Base-by-base conservation (phyloP, 164 flowering plant genomes). In the Sextonia rubra region DNA sequence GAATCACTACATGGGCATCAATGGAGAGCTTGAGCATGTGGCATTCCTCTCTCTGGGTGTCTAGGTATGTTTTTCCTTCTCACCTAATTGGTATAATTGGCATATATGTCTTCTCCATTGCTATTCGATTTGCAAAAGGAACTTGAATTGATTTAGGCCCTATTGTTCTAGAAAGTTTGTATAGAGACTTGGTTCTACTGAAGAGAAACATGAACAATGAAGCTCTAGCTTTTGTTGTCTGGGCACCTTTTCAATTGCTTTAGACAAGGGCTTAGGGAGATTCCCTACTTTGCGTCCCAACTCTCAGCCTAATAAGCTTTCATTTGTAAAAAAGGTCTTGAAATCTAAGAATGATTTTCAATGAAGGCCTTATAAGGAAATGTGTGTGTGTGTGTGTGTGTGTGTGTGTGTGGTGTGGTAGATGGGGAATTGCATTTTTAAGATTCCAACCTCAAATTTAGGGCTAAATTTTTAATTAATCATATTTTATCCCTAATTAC, bases 101-200 rank as follows among this genome's bases (percentile, higher is more conserved):
- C 29, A 71, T 37, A 69, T 25, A 63, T 27, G 73, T 79, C 18
- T 75, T 86, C 47, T 77, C 82, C 0, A 65, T 89, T 30, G 87
- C 88, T 0, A 70, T 83, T n/a, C 74, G 47, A 68, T 69, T 88
- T 11, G 78, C 86, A 37, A 71, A 80, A 72, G 92, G 90, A 2
- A 81, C 68, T 1, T 69, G 47, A 22, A 73, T 86, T 48, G 90
- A 89, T 1, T 81, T 88, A 7, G 90, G 84, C 0, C 90, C 88
- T 0, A 82, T 88, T 1, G 84, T 86, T 67, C 76, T 88, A 4
- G 86, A 90, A 4, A 69, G 78, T 56, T 64, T 88, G 24, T 85
- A 88, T 37, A 63, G 81, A 17, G 87, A 85, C 64, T 69, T 86
- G 71, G 81, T 2, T 63, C 37, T 47, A 60, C 82, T 73, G 79